Evolutionary conservation across 345 rosid genomes (phyloP).

Genomic region (Eutrema yunnanense): DNA sequence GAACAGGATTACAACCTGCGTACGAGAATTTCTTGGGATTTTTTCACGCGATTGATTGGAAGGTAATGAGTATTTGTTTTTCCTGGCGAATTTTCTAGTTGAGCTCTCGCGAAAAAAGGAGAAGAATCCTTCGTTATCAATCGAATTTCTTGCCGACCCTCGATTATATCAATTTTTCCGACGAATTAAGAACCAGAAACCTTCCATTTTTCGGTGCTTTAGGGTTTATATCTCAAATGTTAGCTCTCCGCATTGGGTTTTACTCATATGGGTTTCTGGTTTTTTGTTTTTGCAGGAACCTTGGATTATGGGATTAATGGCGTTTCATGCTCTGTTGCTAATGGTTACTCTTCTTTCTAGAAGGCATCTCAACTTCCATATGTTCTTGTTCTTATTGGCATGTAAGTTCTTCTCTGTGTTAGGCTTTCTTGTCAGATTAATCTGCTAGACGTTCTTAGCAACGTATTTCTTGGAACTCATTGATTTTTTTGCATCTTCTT

Average conservation of each 20-base stretch:
- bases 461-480: background rate
- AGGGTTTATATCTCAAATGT: background rate
- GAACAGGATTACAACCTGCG: constrained; percentile 72
- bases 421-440: background rate
- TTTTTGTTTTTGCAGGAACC: constrained; percentile 50
- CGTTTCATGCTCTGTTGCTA: constrained; percentile 56
- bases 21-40: constrained; percentile 75
- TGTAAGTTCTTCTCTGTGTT: constrained; percentile 43
- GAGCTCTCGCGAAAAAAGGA: background rate
- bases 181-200: background rate
- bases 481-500: background rate
- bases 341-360: constrained; percentile 48
- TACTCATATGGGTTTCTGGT: background rate
- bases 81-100: background rate
- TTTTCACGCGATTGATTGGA: constrained; percentile 92
- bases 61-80: constrained; percentile 33
- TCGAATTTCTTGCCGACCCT: background rate
- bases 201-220: background rate
- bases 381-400: constrained; percentile 67
- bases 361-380: constrained; percentile 73
- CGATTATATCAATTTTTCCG: background rate
- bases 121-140: background rate
- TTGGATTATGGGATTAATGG: constrained; percentile 64
- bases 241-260: background rate
- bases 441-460: background rate